Evolutionary conservation across 2,329 filamentous ascomycete species (phyloP).

Genomic region (Claviceps digitariae): DNA sequence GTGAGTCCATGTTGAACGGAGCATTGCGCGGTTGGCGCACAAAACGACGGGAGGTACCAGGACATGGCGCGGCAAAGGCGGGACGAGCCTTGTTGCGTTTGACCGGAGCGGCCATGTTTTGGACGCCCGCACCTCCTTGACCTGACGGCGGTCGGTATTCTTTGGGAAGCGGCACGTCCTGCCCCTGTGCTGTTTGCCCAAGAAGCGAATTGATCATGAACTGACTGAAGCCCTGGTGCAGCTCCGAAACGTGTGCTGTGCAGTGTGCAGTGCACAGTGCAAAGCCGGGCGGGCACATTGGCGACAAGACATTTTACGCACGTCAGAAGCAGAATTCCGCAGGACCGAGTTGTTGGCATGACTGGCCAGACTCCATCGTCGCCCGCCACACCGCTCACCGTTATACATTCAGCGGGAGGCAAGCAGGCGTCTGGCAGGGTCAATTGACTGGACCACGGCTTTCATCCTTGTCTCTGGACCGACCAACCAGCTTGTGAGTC

Average conservation of each 20-base stretch:
- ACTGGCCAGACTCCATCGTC: neutral
- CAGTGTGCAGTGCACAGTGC: neutral
- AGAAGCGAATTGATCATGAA: neutral
- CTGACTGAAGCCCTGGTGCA: neutral
- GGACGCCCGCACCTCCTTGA: neutral
- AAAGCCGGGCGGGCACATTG: neutral
- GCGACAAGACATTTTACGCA: neutral
- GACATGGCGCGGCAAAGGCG: conserved; percentile 16
- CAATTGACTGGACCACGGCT: neutral
- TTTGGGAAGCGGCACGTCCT: neutral
- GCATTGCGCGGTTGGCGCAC: neutral
- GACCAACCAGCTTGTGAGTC: conserved; percentile 11
- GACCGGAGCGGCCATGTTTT: neutral
- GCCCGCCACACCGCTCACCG: conserved; percentile 1
- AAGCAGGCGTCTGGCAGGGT: neutral
- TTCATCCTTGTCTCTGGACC: neutral
- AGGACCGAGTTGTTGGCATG: neutral
- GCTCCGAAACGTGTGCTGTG: neutral
- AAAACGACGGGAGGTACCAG: conserved; percentile 2
- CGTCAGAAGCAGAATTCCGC: too few relatives aligned
- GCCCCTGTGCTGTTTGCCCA: neutral
- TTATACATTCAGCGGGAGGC: neutral
- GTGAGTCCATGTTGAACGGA: neutral
- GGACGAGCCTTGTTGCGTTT: conserved; percentile 21
- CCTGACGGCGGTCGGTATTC: neutral